Conservation (phyloP, 2,329 filamentous ascomycete species). For the Aspergillus sp. region DNA sequence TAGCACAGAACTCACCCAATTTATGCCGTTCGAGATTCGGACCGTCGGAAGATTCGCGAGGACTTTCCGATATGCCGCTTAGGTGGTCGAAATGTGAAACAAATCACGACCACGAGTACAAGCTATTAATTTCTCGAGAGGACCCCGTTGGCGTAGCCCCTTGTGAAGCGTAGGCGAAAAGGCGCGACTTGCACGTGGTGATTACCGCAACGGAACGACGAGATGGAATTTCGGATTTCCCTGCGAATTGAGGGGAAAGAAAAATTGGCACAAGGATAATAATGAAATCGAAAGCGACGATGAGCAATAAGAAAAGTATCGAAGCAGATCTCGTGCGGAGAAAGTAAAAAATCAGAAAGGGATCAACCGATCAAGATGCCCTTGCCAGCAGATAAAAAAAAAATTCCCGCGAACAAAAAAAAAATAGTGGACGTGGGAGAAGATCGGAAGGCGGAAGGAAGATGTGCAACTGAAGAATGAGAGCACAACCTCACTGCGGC, state of each 20-base stretch:
- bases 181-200: constrained; percentile 30
- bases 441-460: constrained; percentile 21
- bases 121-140: constrained; percentile 4
- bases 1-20: constrained; percentile 11
- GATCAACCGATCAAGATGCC: constrained; percentile 22
- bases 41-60: constrained; percentile 13
- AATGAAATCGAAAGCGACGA: constrained; percentile 9
- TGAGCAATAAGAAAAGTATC: constrained; percentile 12
- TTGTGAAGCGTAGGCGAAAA: constrained; percentile 19
- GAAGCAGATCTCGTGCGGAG: constrained; percentile 21
- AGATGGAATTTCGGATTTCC: constrained; percentile 11
- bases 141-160: constrained; percentile 17
- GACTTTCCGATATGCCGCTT: constrained; percentile 4
- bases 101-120: constrained; percentile 11
- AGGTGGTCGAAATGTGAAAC: constrained; percentile 6
- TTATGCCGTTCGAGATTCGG: constrained; percentile 13
- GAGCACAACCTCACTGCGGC: constrained; percentile 23
- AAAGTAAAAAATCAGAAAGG: constrained; percentile 14
- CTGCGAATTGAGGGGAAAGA: constrained; percentile 9
- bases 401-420: constrained; percentile 14
- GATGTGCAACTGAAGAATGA: constrained; percentile 22
- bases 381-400: constrained; percentile 18
- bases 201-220: constrained; percentile 9
- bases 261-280: constrained; percentile 7
- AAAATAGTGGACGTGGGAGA: constrained; percentile 16